A percentile compares a stretch with the other conserved stretches of the same genome.
Conservation (phyloP, 1,284 basidiomycete species). For the Trametes polyzona region DNA sequence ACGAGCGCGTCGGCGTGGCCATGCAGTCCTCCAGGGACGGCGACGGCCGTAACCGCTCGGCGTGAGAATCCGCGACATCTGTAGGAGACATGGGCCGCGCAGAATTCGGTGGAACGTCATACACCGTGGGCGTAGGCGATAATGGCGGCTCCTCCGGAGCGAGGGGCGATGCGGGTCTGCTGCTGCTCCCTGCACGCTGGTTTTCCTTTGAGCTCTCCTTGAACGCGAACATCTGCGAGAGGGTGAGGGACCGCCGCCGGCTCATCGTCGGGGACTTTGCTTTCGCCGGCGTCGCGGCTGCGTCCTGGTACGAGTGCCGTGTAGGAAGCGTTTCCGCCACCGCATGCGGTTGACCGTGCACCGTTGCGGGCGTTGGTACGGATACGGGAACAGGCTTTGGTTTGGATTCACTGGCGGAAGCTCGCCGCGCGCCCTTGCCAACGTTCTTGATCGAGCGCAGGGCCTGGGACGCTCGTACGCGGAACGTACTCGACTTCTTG, state of each 20-base stretch:
- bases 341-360: background rate
- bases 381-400: background rate
- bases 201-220: constrained; percentile 18
- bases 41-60: constrained; percentile 17
- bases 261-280: constrained; percentile 26
- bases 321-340: constrained; percentile 11
- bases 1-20: constrained; percentile 13
- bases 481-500: constrained; percentile 58
- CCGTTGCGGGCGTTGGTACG: too few species aligned
- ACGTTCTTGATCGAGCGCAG: constrained; percentile 65
- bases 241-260: constrained; percentile 31
- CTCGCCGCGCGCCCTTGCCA: constrained; percentile 36
- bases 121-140: constrained; percentile 21
- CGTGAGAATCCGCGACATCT: constrained; percentile 9
- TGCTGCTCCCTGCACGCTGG: constrained; percentile 25
- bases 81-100: constrained; percentile 20
- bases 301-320: constrained; percentile 12
- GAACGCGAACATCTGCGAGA: constrained; percentile 35
- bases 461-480: constrained; percentile 60
- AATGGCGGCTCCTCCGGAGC: constrained; percentile 21
- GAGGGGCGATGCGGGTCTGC: constrained; percentile 19
- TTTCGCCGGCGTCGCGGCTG: background rate
- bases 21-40: constrained; percentile 28
- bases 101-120: constrained; percentile 10
- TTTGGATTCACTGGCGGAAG: constrained; percentile 23